These are phyloP conservation scores for Melaleuca alternifolia DNA, from an alignment of 345 rosid species.

Conservation along the genomic window DNA sequence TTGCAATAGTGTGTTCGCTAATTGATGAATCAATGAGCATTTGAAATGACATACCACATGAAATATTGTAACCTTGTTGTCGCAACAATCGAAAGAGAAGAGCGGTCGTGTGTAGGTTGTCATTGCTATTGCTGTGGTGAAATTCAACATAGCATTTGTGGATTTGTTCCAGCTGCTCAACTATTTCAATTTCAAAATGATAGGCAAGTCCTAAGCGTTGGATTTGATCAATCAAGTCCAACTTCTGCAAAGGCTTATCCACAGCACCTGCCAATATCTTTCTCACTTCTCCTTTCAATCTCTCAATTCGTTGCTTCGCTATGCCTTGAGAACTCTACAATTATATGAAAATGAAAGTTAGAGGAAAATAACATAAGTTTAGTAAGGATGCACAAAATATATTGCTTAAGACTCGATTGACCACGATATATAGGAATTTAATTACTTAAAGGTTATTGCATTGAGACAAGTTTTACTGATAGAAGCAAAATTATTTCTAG, in stretches of 20 bases:
- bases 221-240: conserved; percentile 15
- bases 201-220: conserved; percentile 17
- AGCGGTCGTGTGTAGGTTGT: background rate
- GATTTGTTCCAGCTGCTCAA: background rate
- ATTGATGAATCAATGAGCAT: background rate
- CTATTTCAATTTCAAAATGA: conserved; percentile 11
- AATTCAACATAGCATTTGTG: background rate
- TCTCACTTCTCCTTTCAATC: conserved; percentile 9
- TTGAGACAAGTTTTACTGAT: background rate
- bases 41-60: conserved; percentile 2
- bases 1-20: background rate
- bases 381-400: background rate
- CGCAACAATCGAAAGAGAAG: conserved; percentile 18
- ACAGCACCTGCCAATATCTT: background rate
- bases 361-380: background rate
- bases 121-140: background rate
- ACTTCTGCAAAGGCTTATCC: background rate
- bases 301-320: background rate
- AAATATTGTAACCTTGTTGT: conserved; percentile 5
- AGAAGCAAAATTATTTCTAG: background rate
- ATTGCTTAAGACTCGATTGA: background rate
- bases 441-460: background rate
- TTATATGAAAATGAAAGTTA: background rate
- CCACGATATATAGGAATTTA: background rate
- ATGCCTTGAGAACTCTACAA: background rate